Evolutionary conservation across 805 yeast species (phyloP).

Genomic region (Yarrowia osloensis): DNA sequence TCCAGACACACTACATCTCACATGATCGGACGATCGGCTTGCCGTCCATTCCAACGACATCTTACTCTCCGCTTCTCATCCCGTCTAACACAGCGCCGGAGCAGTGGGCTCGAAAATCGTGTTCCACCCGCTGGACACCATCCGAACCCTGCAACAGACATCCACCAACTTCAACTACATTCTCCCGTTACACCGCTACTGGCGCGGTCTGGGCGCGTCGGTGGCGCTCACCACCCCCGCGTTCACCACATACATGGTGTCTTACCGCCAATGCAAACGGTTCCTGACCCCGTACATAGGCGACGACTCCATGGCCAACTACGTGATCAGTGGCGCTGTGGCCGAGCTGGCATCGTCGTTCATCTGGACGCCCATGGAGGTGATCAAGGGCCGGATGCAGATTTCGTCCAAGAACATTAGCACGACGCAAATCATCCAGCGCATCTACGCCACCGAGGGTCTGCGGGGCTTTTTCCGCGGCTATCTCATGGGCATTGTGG

Average conservation of each 20-base stretch:
- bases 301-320: constrained; percentile 42
- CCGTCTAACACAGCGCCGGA: constrained; percentile 32
- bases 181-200: constrained; percentile 45
- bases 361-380: constrained; percentile 51
- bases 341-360: constrained; percentile 47
- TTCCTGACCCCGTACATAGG: constrained; percentile 45
- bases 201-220: constrained; percentile 47
- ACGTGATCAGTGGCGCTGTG: constrained; percentile 44
- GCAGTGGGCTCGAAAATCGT: constrained; percentile 30
- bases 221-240: constrained; percentile 48
- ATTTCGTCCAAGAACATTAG: constrained; percentile 36
- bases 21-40: too few species aligned
- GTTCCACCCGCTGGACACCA: constrained; percentile 42
- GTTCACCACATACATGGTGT: constrained; percentile 46
- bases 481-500: constrained; percentile 36
- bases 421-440: constrained; percentile 35
- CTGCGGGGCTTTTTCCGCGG: constrained; percentile 35
- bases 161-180: constrained; percentile 43
- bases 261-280: constrained; percentile 46
- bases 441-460: constrained; percentile 33
- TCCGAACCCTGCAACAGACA: constrained; percentile 48
- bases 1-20: too few species aligned
- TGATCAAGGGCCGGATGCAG: constrained; percentile 50
- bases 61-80: neutral
- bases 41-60: too few species aligned